Evolutionary conservation across 1,139 yeast genomes (phyloP), one percentile per base, ranked within the genome.

Genomic region (Lodderomyces orthopsilosis): DNA sequence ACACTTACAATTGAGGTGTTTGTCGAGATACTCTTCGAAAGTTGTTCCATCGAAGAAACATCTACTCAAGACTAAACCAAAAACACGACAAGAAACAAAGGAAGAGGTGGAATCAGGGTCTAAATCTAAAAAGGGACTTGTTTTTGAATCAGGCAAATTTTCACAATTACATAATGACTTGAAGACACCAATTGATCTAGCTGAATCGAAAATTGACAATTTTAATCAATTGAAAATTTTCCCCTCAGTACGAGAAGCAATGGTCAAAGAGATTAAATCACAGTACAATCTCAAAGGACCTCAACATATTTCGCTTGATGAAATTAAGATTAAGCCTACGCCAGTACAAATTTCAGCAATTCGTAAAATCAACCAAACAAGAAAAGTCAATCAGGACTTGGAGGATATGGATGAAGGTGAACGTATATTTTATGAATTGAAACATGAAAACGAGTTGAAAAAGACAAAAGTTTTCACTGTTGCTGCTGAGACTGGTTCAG

Each of bases 401-500:
- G 67, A 64, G 24, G 61, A 62, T 33, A 47, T 52, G 36, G 45
- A 55, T 24, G 41, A 49, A 13, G 49, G 51, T 5, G 48, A 52
- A 30, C 56, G 57, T 9, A 62, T 68, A 18, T 52, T 57, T 24
- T 53, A 57, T 12, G 70, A 65, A 28, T 55, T 68, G 46, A 58
- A 61, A 42, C 49, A 54, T 33, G 55, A 54, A 10, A 70, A 71
- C 44, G 70, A 68, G 48, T 46, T 46, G 23, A 63, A 60, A 14
- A 70, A 74, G 46, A 62, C 81, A 36, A 82, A 82, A 52, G 75
- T 85, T 0, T 89, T 81, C 65, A 81, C 95, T 2, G 63, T 93
- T 45, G 97, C 97, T 1, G 96, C 97, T 2, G 98, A 93, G 59
- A 93, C 98, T 0, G 98, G 98, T 0, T 85, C 95, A 0, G 98